These are phyloP conservation scores for Penicillium soppii DNA, from an alignment of 495 filamentous ascomycete genomes.

Conservation along the genomic window DNA sequence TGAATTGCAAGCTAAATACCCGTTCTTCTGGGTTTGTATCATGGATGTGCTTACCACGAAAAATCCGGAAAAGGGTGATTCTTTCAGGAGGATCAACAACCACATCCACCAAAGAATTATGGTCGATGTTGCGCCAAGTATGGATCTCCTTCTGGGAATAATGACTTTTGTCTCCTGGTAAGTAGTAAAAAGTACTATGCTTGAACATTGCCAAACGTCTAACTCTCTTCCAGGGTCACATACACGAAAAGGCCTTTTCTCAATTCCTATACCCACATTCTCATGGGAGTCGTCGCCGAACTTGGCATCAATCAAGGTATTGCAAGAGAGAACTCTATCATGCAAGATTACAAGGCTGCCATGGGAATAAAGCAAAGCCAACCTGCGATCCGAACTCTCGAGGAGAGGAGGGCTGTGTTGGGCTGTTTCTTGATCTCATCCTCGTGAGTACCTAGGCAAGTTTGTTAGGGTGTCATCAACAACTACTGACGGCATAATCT, in stretches of 20 bases:
- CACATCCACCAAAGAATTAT: constrained; percentile 48
- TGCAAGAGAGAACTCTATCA: constrained; percentile 20
- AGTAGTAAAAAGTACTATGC: background rate
- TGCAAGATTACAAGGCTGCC: constrained; percentile 26
- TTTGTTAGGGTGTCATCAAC: background rate
- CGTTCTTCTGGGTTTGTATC: constrained; percentile 56
- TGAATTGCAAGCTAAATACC: constrained; percentile 43
- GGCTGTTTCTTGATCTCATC: constrained; percentile 55
- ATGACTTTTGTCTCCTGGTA: constrained; percentile 49
- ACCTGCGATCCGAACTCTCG: constrained; percentile 36
- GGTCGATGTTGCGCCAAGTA: constrained; percentile 45
- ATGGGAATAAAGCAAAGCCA: constrained; percentile 18
- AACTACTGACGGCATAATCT: background rate
- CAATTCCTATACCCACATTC: constrained; percentile 46
- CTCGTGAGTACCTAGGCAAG: constrained; percentile 30
- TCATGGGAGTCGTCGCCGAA: constrained; percentile 52
- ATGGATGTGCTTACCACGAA: constrained; percentile 42
- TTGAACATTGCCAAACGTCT: background rate
- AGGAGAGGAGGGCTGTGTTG: constrained; percentile 53
- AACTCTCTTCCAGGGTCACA: constrained; percentile 13
- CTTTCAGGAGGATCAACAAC: constrained; percentile 38
- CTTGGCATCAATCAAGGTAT: constrained; percentile 53
- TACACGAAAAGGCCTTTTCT: constrained; percentile 24
- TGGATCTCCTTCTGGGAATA: constrained; percentile 57
- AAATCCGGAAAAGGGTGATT: constrained; percentile 29